These are phyloP conservation scores for Sclerotinia trifoliorum DNA, from an alignment of 2,329 filamentous ascomycete species.

Conservation along the genomic window DNA sequence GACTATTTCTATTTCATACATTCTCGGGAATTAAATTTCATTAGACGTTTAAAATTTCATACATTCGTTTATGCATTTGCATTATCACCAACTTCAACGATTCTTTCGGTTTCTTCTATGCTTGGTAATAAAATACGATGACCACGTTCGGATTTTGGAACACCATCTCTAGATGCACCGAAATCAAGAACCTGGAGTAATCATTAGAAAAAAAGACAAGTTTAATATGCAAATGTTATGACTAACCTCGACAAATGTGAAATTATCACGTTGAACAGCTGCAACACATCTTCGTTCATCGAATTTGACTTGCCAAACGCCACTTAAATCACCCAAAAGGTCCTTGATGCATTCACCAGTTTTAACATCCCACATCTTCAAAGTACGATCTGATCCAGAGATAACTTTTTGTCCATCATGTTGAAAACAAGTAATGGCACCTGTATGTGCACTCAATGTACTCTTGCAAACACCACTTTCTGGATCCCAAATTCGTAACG, in stretches of 20 bases:
- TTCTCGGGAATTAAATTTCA: constrained; percentile 10
- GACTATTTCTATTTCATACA: constrained; percentile 4
- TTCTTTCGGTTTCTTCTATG: constrained; percentile 25
- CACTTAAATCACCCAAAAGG: constrained; percentile 85
- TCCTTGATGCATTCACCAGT: constrained; percentile 92
- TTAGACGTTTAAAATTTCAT: constrained; percentile 19
- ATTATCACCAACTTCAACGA: constrained; percentile 12
- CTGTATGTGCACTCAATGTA: constrained; percentile 88
- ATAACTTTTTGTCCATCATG: constrained; percentile 97
- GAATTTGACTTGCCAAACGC: constrained; percentile 99
- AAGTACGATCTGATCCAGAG: constrained; percentile 87
- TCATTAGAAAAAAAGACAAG: constrained; percentile 39
- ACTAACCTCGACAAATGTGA: constrained; percentile 94
- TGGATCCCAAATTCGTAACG: constrained; percentile 94
- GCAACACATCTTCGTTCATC: constrained; percentile 93
- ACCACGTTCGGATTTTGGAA: constrained; percentile 73
- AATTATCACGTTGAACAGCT: constrained; percentile 85
- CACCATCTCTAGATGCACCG: constrained; percentile 86
- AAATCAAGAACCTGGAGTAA: constrained; percentile 84
- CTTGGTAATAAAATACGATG: constrained; percentile 61
- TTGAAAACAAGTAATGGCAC: constrained; percentile 97
- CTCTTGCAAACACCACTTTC: constrained; percentile 88
- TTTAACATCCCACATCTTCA: constrained; percentile 98
- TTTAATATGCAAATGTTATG: neutral
- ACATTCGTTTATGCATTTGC: constrained; percentile 17